These are phyloP conservation scores for Tetrapisispora pingtungensis DNA, from an alignment of 805 yeast species.

Conservation along the genomic window DNA sequence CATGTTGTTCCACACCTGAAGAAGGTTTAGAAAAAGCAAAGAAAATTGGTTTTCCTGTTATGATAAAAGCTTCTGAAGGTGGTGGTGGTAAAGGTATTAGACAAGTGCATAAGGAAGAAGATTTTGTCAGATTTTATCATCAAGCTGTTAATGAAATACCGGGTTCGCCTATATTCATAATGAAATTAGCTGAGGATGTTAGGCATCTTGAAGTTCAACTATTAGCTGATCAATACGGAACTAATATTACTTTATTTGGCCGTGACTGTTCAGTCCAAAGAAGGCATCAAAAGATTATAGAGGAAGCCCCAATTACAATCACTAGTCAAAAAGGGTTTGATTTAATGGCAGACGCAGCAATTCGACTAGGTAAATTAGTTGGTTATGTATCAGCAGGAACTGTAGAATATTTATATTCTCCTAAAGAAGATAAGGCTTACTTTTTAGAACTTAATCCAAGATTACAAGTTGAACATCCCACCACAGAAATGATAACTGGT, in stretches of 20 bases:
- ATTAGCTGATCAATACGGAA: constrained; percentile 96
- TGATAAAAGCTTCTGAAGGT: constrained; percentile 99
- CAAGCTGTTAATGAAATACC: constrained; percentile 98
- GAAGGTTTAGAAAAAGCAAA: constrained; percentile 83
- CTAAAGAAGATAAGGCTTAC: constrained; percentile 88
- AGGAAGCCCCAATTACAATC: constrained; percentile 97
- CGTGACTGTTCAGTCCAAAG: constrained; percentile 99
- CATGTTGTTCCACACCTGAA: constrained; percentile 78
- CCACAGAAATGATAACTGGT: constrained; percentile 98
- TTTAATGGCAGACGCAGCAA: constrained; percentile 94
- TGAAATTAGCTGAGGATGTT: constrained; percentile 95
- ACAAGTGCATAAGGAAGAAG: constrained; percentile 78
- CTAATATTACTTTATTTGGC: constrained; percentile 92
- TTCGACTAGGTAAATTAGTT: constrained; percentile 88
- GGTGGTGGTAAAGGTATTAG: constrained; percentile 99
- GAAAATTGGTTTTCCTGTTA: constrained; percentile 91
- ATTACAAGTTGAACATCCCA: constrained; percentile 98
- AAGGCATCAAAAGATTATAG: constrained; percentile 97
- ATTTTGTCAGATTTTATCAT: constrained; percentile 64
- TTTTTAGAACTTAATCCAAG: constrained; percentile 96
- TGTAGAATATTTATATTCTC: constrained; percentile 92
- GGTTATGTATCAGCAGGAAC: constrained; percentile 99
- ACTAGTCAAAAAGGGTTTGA: constrained; percentile 79
- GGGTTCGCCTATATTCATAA: constrained; percentile 96
- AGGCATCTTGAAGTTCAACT: constrained; percentile 97